Evolutionary conservation across 2,329 filamentous ascomycete genomes (phyloP).

Genomic region (Claviceps pazoutovae): DNA sequence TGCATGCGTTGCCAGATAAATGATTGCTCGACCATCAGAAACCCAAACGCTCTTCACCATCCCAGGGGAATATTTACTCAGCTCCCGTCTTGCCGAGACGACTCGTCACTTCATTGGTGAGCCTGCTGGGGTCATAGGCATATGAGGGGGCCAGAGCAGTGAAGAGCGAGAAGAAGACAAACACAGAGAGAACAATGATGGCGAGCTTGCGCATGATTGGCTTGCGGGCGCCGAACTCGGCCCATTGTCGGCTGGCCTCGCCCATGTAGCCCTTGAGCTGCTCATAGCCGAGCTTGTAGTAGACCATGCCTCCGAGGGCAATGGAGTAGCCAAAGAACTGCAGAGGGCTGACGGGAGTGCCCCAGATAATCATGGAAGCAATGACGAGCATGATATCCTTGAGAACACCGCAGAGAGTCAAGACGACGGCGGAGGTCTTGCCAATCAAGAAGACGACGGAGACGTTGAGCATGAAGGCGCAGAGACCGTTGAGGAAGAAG

Average conservation of each 20-base stretch:
- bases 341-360: slow-evolving; percentile 56
- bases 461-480: slow-evolving; percentile 71
- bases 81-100: slow-evolving; percentile 29
- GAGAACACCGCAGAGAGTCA: slow-evolving; percentile 75
- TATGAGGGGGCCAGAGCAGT: slow-evolving; percentile 50
- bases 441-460: slow-evolving; percentile 80
- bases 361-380: slow-evolving; percentile 71
- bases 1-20: neutral
- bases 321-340: slow-evolving; percentile 79
- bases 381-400: slow-evolving; percentile 76
- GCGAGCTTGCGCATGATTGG: slow-evolving; percentile 68
- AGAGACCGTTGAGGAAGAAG: slow-evolving; percentile 61
- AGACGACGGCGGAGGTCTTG: slow-evolving; percentile 73
- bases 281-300: slow-evolving; percentile 76
- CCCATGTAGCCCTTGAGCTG: slow-evolving; percentile 67
- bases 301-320: slow-evolving; percentile 59
- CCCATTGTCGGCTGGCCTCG: slow-evolving; percentile 65
- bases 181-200: slow-evolving; percentile 48
- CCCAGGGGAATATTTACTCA: slow-evolving; percentile 3
- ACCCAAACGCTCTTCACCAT: neutral
- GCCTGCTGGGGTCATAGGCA: slow-evolving; percentile 37
- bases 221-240: slow-evolving; percentile 66
- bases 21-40: neutral
- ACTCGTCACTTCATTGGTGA: slow-evolving; percentile 33
- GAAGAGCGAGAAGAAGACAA: slow-evolving; percentile 57